phyloP scores from a whole-genome alignment of 805 yeast species.

The Barnettozyma vustinii region DNA sequence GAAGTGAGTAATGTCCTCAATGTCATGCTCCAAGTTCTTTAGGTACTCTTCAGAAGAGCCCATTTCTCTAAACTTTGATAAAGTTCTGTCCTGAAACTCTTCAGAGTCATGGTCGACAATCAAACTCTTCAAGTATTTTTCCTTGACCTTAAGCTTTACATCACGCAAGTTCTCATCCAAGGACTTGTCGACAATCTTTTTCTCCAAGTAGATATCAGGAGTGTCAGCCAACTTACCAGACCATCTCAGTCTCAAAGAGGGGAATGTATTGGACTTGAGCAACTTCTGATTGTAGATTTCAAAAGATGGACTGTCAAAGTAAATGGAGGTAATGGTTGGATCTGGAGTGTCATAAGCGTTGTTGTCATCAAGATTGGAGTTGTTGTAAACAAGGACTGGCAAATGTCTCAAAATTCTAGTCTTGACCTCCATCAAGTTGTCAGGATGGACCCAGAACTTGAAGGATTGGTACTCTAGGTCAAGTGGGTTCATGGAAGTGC shows the following conservation, averaged over 20 bases:
- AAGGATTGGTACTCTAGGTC: constrained; percentile 49
- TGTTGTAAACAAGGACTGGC: constrained; percentile 76
- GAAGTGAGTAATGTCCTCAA: constrained; percentile 56
- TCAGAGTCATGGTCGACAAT: constrained; percentile 46
- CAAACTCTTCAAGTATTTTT: constrained; percentile 74
- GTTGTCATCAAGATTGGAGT: constrained; percentile 39
- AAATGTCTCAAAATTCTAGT: constrained; percentile 90
- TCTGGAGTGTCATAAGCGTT: constrained; percentile 42
- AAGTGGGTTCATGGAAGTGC: constrained; percentile 11
- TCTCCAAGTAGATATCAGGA: constrained; percentile 77
- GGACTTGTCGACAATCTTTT: constrained; percentile 59
- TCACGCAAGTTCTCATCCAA: constrained; percentile 50
- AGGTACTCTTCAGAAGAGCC: constrained; percentile 49
- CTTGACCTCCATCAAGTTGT: constrained; percentile 93
- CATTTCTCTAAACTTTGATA: constrained; percentile 57
- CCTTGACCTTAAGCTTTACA: constrained; percentile 65
- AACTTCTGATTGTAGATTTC: constrained; percentile 84
- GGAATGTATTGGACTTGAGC: constrained; percentile 58
- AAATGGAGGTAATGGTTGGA: constrained; percentile 80
- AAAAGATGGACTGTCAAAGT: constrained; percentile 79
- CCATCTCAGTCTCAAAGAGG: constrained; percentile 87
- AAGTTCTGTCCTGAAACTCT: constrained; percentile 42
- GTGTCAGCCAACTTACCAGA: constrained; percentile 73
- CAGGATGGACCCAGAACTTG: constrained; percentile 97
- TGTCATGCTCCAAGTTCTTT: constrained; percentile 46